These are phyloP conservation scores for Apostasia shenzhenica DNA, from an alignment of 106 monocot genomes.

Conservation along the genomic window DNA sequence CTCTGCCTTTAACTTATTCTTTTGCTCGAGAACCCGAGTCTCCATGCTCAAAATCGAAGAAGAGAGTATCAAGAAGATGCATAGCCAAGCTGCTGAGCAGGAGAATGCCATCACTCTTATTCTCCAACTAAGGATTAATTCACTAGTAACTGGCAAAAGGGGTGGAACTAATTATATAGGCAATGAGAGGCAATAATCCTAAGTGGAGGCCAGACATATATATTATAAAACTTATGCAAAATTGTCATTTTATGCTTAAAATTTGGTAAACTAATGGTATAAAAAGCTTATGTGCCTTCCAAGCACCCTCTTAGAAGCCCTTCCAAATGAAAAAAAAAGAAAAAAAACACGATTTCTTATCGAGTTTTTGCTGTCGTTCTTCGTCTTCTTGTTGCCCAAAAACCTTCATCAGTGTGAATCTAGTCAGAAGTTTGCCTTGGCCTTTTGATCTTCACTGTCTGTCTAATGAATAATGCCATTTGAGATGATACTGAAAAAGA, in stretches of 20 bases:
- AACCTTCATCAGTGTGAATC: conserved; percentile 3
- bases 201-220: background rate
- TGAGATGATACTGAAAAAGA: too few species aligned
- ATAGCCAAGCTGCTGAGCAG: background rate
- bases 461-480: too few species aligned
- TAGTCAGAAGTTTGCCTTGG: background rate
- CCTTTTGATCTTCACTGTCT: too few species aligned
- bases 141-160: too few species aligned
- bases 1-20: background rate
- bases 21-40: background rate
- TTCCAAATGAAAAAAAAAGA: background rate
- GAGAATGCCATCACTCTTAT: background rate
- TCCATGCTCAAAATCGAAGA: background rate
- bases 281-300: background rate
- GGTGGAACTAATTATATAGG: background rate
- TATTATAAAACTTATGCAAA: background rate
- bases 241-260: background rate
- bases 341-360: background rate
- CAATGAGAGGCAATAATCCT: background rate
- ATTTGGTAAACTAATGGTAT: background rate
- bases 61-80: conserved; percentile 6
- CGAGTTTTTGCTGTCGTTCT: background rate
- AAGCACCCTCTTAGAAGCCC: too few species aligned
- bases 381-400: background rate
- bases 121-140: background rate